Percentiles rank a stretch among this genome's conserved stretches.
These are phyloP conservation scores for Kuraishia molischiana DNA, from an alignment of 805 yeast species.

Conservation along the genomic window DNA sequence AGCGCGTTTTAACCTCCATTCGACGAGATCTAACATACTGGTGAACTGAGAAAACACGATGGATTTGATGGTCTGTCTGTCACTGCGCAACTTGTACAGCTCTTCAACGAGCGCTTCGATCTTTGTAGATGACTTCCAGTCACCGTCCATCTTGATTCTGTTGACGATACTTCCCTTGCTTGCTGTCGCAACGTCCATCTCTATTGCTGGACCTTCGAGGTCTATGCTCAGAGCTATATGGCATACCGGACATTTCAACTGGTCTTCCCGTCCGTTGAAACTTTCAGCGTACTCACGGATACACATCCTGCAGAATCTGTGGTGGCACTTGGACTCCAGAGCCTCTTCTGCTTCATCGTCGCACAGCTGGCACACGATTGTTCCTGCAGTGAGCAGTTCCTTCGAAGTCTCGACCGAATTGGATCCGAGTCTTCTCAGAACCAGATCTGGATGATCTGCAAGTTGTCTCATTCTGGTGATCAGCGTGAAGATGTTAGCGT, in stretches of 20 bases:
- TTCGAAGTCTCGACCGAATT: slow-evolving; percentile 19
- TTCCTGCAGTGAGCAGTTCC: slow-evolving; percentile 31
- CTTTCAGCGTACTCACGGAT: slow-evolving; percentile 84
- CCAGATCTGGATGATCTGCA: slow-evolving; percentile 97
- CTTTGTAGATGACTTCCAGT: slow-evolving; percentile 92
- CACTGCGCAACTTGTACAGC: slow-evolving; percentile 76
- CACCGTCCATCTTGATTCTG: slow-evolving; percentile 77
- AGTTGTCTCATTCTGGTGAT: slow-evolving; percentile 96
- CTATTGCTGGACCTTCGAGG: slow-evolving; percentile 75
- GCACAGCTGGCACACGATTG: slow-evolving; percentile 82
- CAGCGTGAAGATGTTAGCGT: slow-evolving; percentile 92
- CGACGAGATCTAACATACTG: slow-evolving; percentile 90
- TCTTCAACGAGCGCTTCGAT: slow-evolving; percentile 96
- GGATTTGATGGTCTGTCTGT: slow-evolving; percentile 81
- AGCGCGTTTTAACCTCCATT: slow-evolving; percentile 90
- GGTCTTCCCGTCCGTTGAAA: slow-evolving; percentile 46
- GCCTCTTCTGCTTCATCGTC: slow-evolving; percentile 99
- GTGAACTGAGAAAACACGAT: slow-evolving; percentile 97
- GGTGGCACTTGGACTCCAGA: slow-evolving; percentile 89
- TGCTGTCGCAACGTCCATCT: slow-evolving; percentile 47
- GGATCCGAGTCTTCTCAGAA: slow-evolving; percentile 56
- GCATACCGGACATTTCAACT: slow-evolving; percentile 89
- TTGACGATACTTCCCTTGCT: slow-evolving; percentile 72
- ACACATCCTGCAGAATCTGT: slow-evolving; percentile 87
- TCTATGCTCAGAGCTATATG: slow-evolving; percentile 91